Base-by-base conservation (phyloP, 371 early-diverging fungal genomes). In the Lichtheimia corymbifera region DNA sequence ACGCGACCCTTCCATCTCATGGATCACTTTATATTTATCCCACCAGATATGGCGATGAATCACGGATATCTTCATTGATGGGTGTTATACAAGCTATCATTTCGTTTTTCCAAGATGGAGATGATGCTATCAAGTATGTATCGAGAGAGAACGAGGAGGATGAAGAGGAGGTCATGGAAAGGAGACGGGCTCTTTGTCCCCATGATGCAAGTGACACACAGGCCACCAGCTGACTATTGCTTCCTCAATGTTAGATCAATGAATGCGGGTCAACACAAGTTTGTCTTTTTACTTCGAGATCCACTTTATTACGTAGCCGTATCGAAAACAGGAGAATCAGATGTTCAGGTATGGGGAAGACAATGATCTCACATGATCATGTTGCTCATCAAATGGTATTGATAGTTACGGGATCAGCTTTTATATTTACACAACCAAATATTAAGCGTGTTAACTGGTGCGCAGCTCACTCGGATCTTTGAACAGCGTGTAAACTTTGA, bases 31-130 rank as follows among this genome's bases (percentile, higher is more conserved):
- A 22, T n/a, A n/a, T n/a, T 1, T 17, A 17, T 22, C 12, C 24
- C 5, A n/a, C 28, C 20, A 88, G 91, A 74, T 90, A 93, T 68
- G 97, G 97, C 15, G 93, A 94, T 69, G 98, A 97, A 69, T 80
- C 93, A 24, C 84, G 91, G 71, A 84, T 95, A 62, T 88, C 96
- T 15, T 84, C 88, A 20, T 80, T 92, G 52, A 95, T 93, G 93
- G 97, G 96, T 27, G 89, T 95, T 2, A 86, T 94, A 28, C 97
- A 97, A 64, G 95, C 97, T 1, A 86, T 97, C 41, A 84, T 96
- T 28, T 91, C 95, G 11, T 91, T 93, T 64, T 93, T 93, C 71
- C 81, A 83, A 54, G 91, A 88, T 58, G 87, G 91, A 42, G 88
- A 91, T 61, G 96, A 97, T 66, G 75, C 89, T 2, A 80, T 95